These are phyloP conservation scores for Cyphellophora europaea DNA, from an alignment of 2,329 filamentous ascomycete species.

Conservation along the genomic window DNA sequence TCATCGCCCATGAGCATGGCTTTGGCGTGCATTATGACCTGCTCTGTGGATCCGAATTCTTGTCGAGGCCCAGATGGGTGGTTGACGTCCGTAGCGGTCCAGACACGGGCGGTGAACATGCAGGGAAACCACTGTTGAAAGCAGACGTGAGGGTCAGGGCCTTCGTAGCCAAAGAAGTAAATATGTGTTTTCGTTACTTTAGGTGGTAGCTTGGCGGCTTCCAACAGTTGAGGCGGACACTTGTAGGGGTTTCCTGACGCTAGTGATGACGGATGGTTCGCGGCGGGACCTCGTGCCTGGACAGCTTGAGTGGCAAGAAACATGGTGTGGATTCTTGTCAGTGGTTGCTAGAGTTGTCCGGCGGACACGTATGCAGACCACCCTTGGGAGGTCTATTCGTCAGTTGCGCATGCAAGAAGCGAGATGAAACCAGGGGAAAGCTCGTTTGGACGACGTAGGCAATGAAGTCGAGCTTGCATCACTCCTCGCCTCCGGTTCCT, in stretches of 20 bases:
- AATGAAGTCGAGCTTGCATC: too few relatives aligned
- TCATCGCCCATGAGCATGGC: constrained; percentile 23
- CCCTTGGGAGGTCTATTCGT: too few relatives aligned
- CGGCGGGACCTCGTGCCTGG: constrained; percentile 1
- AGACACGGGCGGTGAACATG: constrained; percentile 1
- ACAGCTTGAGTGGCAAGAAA: too few relatives aligned
- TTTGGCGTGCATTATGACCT: constrained; percentile 29
- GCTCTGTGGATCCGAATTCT: constrained; percentile 3
- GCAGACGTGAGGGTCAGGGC: constrained; percentile 3
- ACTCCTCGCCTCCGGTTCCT: too few relatives aligned
- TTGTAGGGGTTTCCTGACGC: constrained; percentile 1
- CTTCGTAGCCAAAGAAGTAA: constrained; percentile 5
- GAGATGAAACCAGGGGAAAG: too few relatives aligned
- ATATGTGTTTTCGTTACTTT: background rate
- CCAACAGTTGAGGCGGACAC: background rate
- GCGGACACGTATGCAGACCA: too few relatives aligned
- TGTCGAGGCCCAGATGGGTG: background rate
- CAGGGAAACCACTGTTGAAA: constrained; percentile 5
- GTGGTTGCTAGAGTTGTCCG: too few relatives aligned
- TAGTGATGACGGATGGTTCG: background rate
- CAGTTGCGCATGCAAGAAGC: too few relatives aligned
- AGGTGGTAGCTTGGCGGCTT: background rate
- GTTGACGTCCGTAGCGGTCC: background rate
- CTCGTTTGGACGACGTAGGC: too few relatives aligned
- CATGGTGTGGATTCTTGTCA: too few relatives aligned